Base-by-base conservation (phyloP, 192 early-diverging fungal genomes). In the Obelidium mucronatum region DNA sequence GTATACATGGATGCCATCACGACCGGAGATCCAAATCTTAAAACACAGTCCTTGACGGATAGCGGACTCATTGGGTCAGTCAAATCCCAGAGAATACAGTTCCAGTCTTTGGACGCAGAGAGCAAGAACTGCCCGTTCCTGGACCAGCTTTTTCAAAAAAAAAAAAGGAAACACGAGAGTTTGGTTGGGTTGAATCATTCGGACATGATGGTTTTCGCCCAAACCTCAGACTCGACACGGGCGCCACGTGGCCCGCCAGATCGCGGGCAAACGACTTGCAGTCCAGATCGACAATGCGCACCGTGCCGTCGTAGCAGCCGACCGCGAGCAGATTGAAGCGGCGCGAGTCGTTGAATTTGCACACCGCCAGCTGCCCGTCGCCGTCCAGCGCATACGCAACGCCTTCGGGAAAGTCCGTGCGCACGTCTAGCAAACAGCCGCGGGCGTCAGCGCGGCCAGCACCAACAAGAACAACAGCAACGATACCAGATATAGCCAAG, bases 61-160 rank as follows among this genome's bases (percentile, higher is more conserved):
- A 31, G 44, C 5, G 51, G n/a, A 36, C 6, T n/a, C 30, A 17
- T 19, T 36, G 69, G 34, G 54, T 55, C 54, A 22, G 30, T 13
- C 54, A 96, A 70, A 79, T 98, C 95, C 96, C 96, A 98, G 8
- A 94, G 81, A 37, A 96, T 93, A 68, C 94, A 94, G 36, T 87
- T 90, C 84, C 94, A 93, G 40, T 92, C 93, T 60, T 87, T 87
- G 48, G 94, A 93, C 0, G 91, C 86, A 1, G 95, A 93, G 40
- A 97, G 78, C 3, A 98, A 68, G 80, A 90, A 92, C 6, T 92
- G 85, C 3, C 94, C 93, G 79, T 90, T 90, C 11, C 89, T 81
- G 24, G 92, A 90, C 96, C 96, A 97, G 71, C 94, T 94, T 58
- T 28, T 37, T 28, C 48, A 51, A 51, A n/a, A 61, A 31, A 62